Evolutionary conservation across 768 basidiomycete species (phyloP).

Genomic region (Boletus sensibilis): DNA sequence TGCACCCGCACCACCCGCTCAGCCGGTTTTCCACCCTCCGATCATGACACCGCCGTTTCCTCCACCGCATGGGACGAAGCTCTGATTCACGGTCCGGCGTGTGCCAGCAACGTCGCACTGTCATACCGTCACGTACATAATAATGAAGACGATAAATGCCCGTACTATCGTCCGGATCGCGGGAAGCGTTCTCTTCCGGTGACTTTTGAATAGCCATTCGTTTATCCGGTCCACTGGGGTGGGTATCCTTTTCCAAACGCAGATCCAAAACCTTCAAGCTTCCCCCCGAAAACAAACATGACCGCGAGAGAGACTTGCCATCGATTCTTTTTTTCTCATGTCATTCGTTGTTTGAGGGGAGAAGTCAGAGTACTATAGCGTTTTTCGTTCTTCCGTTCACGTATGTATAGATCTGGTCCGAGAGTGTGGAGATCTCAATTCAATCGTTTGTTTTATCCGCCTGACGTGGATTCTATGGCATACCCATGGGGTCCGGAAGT

Average conservation of each 20-base stretch:
- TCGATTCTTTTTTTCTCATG: conserved; percentile 16
- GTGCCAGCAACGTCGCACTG: not conserved
- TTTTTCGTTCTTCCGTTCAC: not conserved
- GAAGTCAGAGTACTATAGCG: too few relatives aligned
- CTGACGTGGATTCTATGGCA: not conserved
- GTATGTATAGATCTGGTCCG: not conserved
- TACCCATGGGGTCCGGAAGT: not conserved
- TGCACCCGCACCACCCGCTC: conserved; percentile 18
- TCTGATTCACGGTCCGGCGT: conserved; percentile 15
- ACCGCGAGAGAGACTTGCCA: not conserved
- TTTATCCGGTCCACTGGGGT: not conserved
- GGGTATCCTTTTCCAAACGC: conserved; percentile 5
- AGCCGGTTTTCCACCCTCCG: conserved; percentile 28
- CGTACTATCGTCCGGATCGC: conserved; percentile 2
- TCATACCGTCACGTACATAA: conserved; percentile 24
- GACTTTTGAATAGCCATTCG: not conserved
- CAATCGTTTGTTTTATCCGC: not conserved
- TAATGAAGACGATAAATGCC: conserved; percentile 6
- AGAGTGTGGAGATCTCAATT: not conserved
- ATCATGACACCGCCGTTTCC: conserved; percentile 33
- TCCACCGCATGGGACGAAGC: conserved; percentile 32
- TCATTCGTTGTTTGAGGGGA: conserved; percentile 1
- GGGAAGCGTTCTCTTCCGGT: conserved; percentile 7
- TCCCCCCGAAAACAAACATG: not conserved
- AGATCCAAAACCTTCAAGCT: not conserved